Evolutionary conservation across 345 rosid genomes (phyloP).

Genomic region (Rhizophora apiculata): DNA sequence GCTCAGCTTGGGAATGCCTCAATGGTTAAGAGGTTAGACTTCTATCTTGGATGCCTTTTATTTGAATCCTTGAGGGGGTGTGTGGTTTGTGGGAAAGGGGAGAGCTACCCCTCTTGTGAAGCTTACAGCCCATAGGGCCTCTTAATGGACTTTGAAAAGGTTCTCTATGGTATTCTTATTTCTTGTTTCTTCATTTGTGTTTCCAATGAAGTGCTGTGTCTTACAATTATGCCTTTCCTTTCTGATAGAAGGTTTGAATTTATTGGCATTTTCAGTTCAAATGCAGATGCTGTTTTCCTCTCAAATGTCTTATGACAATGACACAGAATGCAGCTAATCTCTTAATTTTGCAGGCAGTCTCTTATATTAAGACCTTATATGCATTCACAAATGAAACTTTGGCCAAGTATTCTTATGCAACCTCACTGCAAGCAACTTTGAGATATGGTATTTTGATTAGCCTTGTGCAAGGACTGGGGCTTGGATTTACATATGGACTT

Average conservation of each 20-base stretch:
- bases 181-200: neutral
- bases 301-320: neutral
- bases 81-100: too few species aligned
- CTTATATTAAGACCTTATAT: slow-evolving; percentile 81
- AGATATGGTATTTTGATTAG: slow-evolving; percentile 91
- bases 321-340: slow-evolving; percentile 18
- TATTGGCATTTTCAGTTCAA: neutral
- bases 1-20: too few species aligned
- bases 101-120: too few species aligned
- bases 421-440: slow-evolving; percentile 92
- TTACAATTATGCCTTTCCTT: neutral
- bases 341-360: slow-evolving; percentile 73
- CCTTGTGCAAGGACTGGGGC: slow-evolving; percentile 99
- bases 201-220: neutral
- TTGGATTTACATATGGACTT: slow-evolving; percentile 98
- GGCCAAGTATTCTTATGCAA: slow-evolving; percentile 97
- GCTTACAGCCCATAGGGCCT: too few species aligned
- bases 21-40: too few species aligned
- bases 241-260: neutral
- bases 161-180: neutral
- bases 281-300: neutral
- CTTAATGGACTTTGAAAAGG: too few species aligned
- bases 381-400: slow-evolving; percentile 97
- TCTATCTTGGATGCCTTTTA: too few species aligned
- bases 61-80: too few species aligned